Base-by-base conservation (phyloP, 1,284 basidiomycete species). In the Malassezia caprae region DNA sequence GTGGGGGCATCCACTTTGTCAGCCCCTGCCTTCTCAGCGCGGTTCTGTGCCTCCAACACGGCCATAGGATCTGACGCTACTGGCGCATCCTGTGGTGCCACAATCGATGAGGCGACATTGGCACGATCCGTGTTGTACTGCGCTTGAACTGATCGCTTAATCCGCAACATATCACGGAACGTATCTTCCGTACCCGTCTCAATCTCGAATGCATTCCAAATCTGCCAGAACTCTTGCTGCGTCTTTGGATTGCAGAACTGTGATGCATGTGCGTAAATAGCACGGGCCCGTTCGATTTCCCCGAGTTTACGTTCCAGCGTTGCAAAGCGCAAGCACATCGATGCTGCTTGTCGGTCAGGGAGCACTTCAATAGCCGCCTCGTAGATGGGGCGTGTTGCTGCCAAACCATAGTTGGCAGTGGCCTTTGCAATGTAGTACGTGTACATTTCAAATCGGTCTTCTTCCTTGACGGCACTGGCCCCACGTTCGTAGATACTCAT, bases 361-460 rank as follows among this genome's bases (percentile, higher is more conserved):
- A 99, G 81, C 28, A 84, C 80, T 78, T 96, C 90, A 61, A 99
- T 80, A n/a, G 94, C 93, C 19, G 86, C 83, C 76, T 96, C 88
- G 78, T 98, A 99, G 71, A 98, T 96, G 2, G 91, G 86, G 40
- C 94, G 83, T 0, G 93, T 98, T 5, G 94, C 90, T 1, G 93
- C 90, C 15, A 98, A 80, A 44, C 94, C 94, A 76, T 90, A 96
- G 79, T 91, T 94, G 0, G 90, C 87, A 1, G 91, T 91, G 17
- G 64, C 68, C 76, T 98, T 96, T 37, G 94, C 91, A 62, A 98
- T 93, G 78, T 96, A 96, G 67, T 96, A 84, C 0, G 87, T 86
- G 77, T 86, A 99, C 86, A 98, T 91, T 86, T 96, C 90, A 72
- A 96, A 93, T 72, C 91, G 90, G 76, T 96, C 93, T 57, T 86